These are phyloP conservation scores for Trypanosoma grayi DNA, from an alignment of 208 protist genomes.

Conservation along the genomic window DNA sequence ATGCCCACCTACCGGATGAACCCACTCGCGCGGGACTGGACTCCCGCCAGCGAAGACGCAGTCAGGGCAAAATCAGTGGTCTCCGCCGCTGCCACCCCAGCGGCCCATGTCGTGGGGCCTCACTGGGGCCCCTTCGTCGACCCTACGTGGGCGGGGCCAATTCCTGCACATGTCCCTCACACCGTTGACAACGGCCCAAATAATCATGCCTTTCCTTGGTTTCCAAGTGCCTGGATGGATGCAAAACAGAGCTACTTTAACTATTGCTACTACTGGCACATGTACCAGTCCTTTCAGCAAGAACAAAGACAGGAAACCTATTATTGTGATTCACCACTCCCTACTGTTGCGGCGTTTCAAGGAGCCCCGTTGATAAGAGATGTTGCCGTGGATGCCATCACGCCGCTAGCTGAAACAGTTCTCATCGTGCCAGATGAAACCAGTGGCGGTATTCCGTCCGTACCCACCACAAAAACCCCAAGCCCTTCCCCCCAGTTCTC, in stretches of 20 bases:
- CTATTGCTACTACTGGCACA: conserved; percentile 1
- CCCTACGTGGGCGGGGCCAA: too few relatives aligned
- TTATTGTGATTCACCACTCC: neutral
- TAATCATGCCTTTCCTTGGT: neutral
- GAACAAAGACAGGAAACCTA: too few relatives aligned
- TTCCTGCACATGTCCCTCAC: neutral
- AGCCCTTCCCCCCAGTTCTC: neutral
- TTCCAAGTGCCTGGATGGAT: neutral
- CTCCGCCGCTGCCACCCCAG: neutral
- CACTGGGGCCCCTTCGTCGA: too few relatives aligned
- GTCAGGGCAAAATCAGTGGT: neutral
- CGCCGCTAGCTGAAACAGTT: neutral
- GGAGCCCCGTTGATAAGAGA: neutral
- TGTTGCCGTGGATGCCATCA: neutral
- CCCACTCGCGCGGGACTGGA: conserved; percentile 4
- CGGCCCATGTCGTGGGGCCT: too few relatives aligned
- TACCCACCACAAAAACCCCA: neutral
- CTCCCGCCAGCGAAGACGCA: neutral
- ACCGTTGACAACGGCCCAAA: too few relatives aligned
- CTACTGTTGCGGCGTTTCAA: neutral
- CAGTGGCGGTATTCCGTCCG: neutral
- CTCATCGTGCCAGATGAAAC: neutral
- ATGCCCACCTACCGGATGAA: neutral
- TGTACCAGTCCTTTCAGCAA: neutral
- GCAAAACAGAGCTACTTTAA: conserved; percentile 1